Base-by-base conservation (phyloP, 1,139 yeast genomes). In the Meyerozyma athensensis region DNA sequence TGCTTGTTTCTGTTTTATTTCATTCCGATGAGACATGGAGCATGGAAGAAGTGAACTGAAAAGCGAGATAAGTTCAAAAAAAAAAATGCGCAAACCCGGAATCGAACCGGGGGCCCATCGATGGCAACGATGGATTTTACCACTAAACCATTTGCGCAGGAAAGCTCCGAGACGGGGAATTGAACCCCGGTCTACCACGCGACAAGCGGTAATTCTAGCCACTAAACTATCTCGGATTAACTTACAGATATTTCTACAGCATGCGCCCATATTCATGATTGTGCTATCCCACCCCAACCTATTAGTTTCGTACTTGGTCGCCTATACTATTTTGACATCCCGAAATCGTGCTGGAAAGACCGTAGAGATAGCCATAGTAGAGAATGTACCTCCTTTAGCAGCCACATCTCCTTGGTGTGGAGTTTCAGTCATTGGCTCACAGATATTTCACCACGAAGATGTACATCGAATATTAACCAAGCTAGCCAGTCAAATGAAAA, bases 1-100 rank as follows among this genome's bases (percentile, higher is more conserved):
- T 30, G 65, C 68, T 43, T 75, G 72, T 47, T 75, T 75, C 35
- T 60, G 50, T 46, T 67, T 65, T 39, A 74, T 73, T 46, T 73
- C 79, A 36, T 64, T 53, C 22, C 74, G 49, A 39, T 68, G 53
- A 40, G 54, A 57, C 12, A 47, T 52, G 12, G 12, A 32, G 18
- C 36, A 28, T 13, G 23, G n/a, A 32, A n/a, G n/a, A 1, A 23
- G 10, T 7, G 12, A 10, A 22, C 21, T 19, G 10, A 19, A 26
- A 20, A 18, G n/a, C n/a, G n/a, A 30, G 21, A 21, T 17, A 23
- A 14, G 22, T 7, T 8, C 22, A 22, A n/a, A 6, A 34, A 39
- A 39, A 44, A 40, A 36, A 39, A 40, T 48, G 53, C 53, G 53
- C 53, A 45, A 47, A 47, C 53, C 53, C 49, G 53, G 53, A 49